Evolutionary conservation across 768 basidiomycete species (phyloP), one percentile per base, ranked within the genome.

Genomic region (Ephemerocybe angulata): DNA sequence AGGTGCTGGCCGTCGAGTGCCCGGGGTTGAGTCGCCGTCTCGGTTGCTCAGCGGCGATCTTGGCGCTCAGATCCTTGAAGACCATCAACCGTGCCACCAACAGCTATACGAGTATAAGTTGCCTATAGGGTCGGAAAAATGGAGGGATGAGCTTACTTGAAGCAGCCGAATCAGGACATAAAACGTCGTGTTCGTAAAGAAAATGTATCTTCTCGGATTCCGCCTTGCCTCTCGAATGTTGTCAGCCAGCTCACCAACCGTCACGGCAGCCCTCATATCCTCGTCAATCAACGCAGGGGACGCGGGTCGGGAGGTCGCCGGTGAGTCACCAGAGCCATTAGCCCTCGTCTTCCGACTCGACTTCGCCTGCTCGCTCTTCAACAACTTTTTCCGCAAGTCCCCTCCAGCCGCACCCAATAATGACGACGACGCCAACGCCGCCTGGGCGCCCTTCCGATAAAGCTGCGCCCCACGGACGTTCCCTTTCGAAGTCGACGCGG

Each of bases 141-240:
- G 3, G 31, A 57, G 40, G 24, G 37, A 25, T 30, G 67, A 22
- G 53, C 86, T 46, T 55, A 93, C 96, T 85, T 98, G 89, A 38
- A 98, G 68, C 47, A 95, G 74, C 30, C 96, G 83, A 62, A 98
- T 70, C 22, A 98, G 72, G 10, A 83, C 82, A 73, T 98, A 99
- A 64, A 92, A 92, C 22, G 85, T 78, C 19, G 90, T 93, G 70
- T 97, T 98, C 56, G 86, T 85, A 71, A 92, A 98, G 72, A 98
- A 93, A 31, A 84, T 79, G 60, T 71, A 79, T 77, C 54, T 82
- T 66, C 28, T 66, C 57, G 42, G 65, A 56, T 56, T 60, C 56
- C 56, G 57, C 53, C 56, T 55, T 28, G 50, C 59, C 54, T 44
- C 62, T 57, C 48, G 62, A 64, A 48, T 76, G 72, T 22, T 33